A percentile compares a stretch with the other conserved stretches of the same genome.
Evolutionary conservation across 1,284 basidiomycete species (phyloP).

Genomic region (Malassezia slooffiae): DNA sequence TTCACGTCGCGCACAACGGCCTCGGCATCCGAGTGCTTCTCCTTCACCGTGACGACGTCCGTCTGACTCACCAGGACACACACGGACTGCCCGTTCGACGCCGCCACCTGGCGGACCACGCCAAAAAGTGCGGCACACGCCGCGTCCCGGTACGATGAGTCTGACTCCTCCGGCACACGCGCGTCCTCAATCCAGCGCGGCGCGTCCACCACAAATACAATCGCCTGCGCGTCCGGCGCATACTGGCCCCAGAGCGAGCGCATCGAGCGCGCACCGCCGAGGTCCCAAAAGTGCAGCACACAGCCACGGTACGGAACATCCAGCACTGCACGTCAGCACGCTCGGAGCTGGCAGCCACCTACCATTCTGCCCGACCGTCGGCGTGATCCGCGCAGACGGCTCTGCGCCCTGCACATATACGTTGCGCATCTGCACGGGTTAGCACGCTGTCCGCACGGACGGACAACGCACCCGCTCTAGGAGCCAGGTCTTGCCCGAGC

Average conservation of each 20-base stretch:
- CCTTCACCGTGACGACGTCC: neutral
- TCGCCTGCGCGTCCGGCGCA: slow-evolving; percentile 22
- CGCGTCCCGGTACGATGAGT: slow-evolving; percentile 3
- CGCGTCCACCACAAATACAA: slow-evolving; percentile 29
- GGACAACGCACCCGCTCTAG: slow-evolving; percentile 19
- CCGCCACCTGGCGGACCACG: neutral
- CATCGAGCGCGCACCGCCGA: slow-evolving; percentile 25
- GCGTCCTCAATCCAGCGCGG: slow-evolving; percentile 4
- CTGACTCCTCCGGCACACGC: neutral
- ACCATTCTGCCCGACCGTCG: slow-evolving; percentile 32
- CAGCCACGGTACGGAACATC: slow-evolving; percentile 17
- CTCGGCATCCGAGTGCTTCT: neutral
- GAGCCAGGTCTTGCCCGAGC: slow-evolving; percentile 29
- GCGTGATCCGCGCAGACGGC: slow-evolving; percentile 18
- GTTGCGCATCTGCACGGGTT: slow-evolving; percentile 7
- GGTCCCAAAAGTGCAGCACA: slow-evolving; percentile 31
- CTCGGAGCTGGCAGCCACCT: neutral
- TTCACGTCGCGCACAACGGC: too few species aligned
- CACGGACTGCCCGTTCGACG: slow-evolving; percentile 2
- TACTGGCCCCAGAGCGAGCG: slow-evolving; percentile 30
- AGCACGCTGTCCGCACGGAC: neutral
- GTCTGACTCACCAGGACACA: slow-evolving; percentile 7
- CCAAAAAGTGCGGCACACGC: neutral
- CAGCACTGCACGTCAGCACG: slow-evolving; percentile 11
- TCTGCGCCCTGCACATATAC: slow-evolving; percentile 2